Base-by-base conservation (phyloP, 441 rosid genomes). In the Codiaeum variegatum region DNA sequence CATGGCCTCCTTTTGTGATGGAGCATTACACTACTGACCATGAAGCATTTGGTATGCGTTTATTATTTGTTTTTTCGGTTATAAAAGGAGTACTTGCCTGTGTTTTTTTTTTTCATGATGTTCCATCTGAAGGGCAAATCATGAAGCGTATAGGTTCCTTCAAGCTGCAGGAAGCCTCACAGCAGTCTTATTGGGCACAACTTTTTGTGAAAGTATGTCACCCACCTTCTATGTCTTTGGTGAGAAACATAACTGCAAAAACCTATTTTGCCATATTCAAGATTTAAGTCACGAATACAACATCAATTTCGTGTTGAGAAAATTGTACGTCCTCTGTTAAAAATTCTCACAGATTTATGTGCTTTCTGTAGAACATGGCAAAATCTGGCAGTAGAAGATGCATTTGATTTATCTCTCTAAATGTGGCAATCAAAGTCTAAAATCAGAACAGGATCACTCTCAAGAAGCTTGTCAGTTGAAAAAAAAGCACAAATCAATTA, bases 1-100 rank as follows among this genome's bases (percentile, higher is more conserved):
- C 87, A 0, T 95, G 99, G 99, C 97, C 97, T 66, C 99, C 99
- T 73, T 95, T 95, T 83, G 86, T 93, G 75, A 85, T 90, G 98
- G 99, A 49, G 78, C 79, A 88, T 91, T 9, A 78, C 88, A 78
- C 88, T 95, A 74, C 87, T 84, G 81, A 77, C 86, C 79, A 95
- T 93, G 97, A 95, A 93, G 82, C 95, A 89, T 76, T 79, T 95
- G 95, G 99, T 94, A 88, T 69, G 82, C 32, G 49, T n/a, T n/a
- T n/a, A 60, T 73, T 64, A 13, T 26, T 13, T 13, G 29, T 51
- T 7, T 29, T 36, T 54, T 66, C 60, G 40, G 36, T 12, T 21
- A 24, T 61, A 13, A 19, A 31, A 23, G 40, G 24, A 58, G 29
- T n/a, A 31, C 40, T 59, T 26, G 10, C 52, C 16, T 40, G 3